Conservation (phyloP, 1,284 basidiomycete genomes). For the Rhodotorula sp. region DNA sequence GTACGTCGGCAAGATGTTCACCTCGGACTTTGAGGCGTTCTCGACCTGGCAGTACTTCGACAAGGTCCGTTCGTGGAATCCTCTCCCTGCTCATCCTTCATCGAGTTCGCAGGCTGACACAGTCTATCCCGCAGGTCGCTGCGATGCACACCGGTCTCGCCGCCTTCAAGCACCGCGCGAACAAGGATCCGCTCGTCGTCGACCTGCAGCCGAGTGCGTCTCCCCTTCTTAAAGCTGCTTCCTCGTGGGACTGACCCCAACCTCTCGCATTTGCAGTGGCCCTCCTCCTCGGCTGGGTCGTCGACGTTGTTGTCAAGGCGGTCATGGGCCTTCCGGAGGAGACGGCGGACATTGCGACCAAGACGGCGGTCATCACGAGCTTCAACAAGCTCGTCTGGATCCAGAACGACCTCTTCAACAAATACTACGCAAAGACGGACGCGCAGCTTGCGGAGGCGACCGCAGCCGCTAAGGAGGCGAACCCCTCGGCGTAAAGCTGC, state of each 20-base stretch:
- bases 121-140: conserved; percentile 11
- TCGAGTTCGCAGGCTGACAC: not conserved
- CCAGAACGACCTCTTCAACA: conserved; percentile 4
- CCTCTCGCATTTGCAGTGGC: conserved; percentile 3
- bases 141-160: conserved; percentile 37
- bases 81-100: not conserved
- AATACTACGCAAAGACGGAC: conserved; percentile 1
- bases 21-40: conserved; percentile 28
- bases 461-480: not conserved
- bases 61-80: conserved; percentile 5
- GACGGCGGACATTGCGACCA: not conserved
- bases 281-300: conserved; percentile 29
- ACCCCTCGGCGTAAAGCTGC: not conserved
- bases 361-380: conserved; percentile 11
- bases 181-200: conserved; percentile 35
- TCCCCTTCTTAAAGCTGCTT: not conserved
- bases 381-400: conserved; percentile 30
- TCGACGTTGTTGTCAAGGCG: conserved; percentile 28
- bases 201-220: conserved; percentile 25
- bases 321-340: conserved; percentile 20
- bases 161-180: conserved; percentile 39
- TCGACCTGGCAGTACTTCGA: conserved; percentile 18
- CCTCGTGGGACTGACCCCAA: not conserved
- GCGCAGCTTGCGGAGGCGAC: conserved; percentile 4
- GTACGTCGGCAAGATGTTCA: conserved; percentile 39